Base-by-base conservation (phyloP, 169 alveolate genomes). In the Eimeria praecox region DNA sequence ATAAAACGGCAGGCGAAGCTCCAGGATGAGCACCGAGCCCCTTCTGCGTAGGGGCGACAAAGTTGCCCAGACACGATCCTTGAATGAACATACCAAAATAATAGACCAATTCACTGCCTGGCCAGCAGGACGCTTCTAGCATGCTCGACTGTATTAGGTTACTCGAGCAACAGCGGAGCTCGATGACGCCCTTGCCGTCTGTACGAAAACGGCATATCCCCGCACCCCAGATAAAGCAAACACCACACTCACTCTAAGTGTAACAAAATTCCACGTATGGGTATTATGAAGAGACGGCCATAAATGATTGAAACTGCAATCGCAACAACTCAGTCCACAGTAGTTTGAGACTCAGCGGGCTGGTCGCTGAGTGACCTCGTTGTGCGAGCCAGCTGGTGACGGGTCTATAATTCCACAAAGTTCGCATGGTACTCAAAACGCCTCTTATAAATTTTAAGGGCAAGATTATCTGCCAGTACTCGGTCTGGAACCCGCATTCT, bases 281-380 rank as follows among this genome's bases (percentile, higher is more conserved):
- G 2, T 38, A 38, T 33, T 73, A 16, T 35, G n/a, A 73, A 38
- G 49, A 4, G 52, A 20, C 2, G 49, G 52, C 52, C 49, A 73
- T 38, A 35, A 2, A 1, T n/a, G 30, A 16, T 20, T 73, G 52
- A 73, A 73, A 38, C 12, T 18, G 33, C 83, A 14, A 20, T 20
- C 49, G 30, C 83, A 73, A 38, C 54, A 73, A 14, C 18, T 73
- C 83, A 6, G 35, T 20, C 33, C 42, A 30, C 54, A 38, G 22
- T 18, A 16, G 12, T 16, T 18, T 38, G 83, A 38, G 83, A 20
- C 54, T 38, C 82, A 71, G n/a, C n/a, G n/a, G 33, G 20, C 69
- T 52, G 9, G 9, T 33, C 64, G 78, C 44, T 73, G 83, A 73
- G 88, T 78, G 66, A 78, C 88, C 88, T 78, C 88, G 66, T 27